Evolutionary conservation across 2,329 filamentous ascomycete genomes (phyloP), one percentile per base, ranked within the genome.

Genomic region (Epichloe sp.): DNA sequence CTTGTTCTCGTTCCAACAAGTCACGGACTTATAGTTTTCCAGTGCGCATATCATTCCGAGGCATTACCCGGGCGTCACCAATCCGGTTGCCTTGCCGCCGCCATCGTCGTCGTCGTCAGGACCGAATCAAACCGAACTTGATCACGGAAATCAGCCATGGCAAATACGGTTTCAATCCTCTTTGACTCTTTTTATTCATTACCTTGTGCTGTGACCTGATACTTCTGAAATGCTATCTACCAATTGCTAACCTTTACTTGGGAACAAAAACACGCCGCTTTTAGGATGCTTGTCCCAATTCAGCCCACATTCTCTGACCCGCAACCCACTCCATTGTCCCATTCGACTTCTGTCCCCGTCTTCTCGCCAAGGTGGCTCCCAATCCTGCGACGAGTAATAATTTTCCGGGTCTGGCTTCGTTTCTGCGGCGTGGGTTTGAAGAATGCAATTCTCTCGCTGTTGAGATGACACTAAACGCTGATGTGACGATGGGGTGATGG

Each of bases 191-290:
- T 50, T 41, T 49, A 47, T 52, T 48, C 42, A 44, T 48, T 49
- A 48, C 53, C 51, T 50, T 47, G 53, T 55, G 55, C 44, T 55
- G 55, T 56, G 55, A 54, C 52, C 37, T 54, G 41, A 51, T 55
- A 44, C 53, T 55, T 49, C 54, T 51, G 44, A 42, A 48, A 53
- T 49, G 51, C 48, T 52, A 36, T 52, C 53, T 48, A 49, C 50
- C 47, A 47, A 47, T 50, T 42, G 50, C 53, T 42, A 49, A 21
- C 49, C 49, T 53, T 52, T 38, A 26, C 41, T 51, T 34, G 36
- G 42, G 42, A 48, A 50, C 23, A 45, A 31, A 51, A 37, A 34
- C 12, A 48, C 44, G 44, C 51, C 53, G 52, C 51, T 47, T 43
- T 47, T 43, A 44, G 38, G 41, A 34, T 19, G 37, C 23, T 49